Evolutionary conservation across 2,329 filamentous ascomycete genomes (phyloP).

Genomic region (Fusarium robinianum): DNA sequence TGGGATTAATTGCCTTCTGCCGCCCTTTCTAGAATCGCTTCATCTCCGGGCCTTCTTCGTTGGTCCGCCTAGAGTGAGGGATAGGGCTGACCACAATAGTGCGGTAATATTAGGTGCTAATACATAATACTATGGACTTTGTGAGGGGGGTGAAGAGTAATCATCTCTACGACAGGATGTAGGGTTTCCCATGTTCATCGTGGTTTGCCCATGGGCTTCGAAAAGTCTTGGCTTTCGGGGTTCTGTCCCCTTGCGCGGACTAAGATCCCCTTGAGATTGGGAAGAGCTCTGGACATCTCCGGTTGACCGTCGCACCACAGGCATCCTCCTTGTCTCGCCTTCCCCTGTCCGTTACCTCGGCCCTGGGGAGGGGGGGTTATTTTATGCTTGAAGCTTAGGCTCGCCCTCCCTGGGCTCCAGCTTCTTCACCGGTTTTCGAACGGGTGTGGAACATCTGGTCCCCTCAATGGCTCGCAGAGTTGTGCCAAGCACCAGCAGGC

Average conservation of each 20-base stretch:
- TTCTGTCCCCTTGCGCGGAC: constrained; percentile 1
- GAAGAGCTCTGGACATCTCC: constrained; percentile 8
- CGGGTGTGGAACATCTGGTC: too few species aligned
- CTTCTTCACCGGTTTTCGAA: too few species aligned
- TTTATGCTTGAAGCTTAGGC: neutral
- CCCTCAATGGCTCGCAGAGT: too few species aligned
- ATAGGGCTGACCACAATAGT: too few species aligned
- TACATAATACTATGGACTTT: too few species aligned
- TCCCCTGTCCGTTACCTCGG: neutral
- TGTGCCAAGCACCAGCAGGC: too few species aligned
- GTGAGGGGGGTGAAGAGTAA: constrained; percentile 7
- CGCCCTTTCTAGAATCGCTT: constrained; percentile 34
- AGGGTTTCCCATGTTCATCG: constrained; percentile 5
- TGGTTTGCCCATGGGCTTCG: too few species aligned
- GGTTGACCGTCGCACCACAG: constrained; percentile 7
- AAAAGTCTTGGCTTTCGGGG: constrained; percentile 6
- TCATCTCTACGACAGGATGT: neutral
- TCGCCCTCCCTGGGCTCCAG: too few species aligned
- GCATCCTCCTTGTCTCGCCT: neutral
- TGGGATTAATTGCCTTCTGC: constrained; percentile 25
- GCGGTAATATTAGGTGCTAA: too few species aligned
- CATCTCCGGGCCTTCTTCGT: constrained; percentile 28
- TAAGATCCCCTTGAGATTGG: constrained; percentile 16
- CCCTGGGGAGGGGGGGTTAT: neutral
- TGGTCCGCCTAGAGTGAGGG: too few species aligned